A percentile compares a stretch with the other conserved stretches of the same genome.
phyloP scores from a whole-genome alignment of 768 basidiomycete genomes.

The Russula foetens region DNA sequence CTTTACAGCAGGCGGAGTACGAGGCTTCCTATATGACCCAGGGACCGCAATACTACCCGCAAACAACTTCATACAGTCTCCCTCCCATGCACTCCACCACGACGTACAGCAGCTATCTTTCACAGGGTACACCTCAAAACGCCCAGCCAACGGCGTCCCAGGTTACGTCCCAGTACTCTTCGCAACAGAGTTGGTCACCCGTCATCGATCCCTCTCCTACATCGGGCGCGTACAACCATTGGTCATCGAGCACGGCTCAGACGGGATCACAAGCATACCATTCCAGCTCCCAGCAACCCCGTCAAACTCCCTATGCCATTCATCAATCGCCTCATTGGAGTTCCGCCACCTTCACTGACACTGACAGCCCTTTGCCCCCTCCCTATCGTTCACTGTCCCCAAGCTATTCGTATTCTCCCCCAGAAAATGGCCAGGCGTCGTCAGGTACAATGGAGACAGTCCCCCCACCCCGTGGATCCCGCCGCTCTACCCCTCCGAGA shows the following conservation, averaged over 20 bases:
- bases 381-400: slow-evolving; percentile 22
- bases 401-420: slow-evolving; percentile 17
- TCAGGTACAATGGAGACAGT: slow-evolving; percentile 34
- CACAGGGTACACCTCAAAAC: slow-evolving; percentile 4
- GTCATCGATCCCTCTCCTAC: slow-evolving; percentile 27
- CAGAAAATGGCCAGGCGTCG: slow-evolving; percentile 23
- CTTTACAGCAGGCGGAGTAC: slow-evolving; percentile 21
- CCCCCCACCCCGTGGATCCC: slow-evolving; percentile 49
- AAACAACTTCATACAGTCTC: slow-evolving; percentile 23
- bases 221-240: slow-evolving; percentile 27
- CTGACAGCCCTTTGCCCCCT: slow-evolving; percentile 20
- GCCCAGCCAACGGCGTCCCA: slow-evolving; percentile 13
- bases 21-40: slow-evolving; percentile 23
- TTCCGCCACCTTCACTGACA: slow-evolving; percentile 33
- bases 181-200: slow-evolving; percentile 16
- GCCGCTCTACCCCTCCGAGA: slow-evolving; percentile 35
- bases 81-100: slow-evolving; percentile 22
- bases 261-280: slow-evolving; percentile 12
- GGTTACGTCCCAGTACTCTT: slow-evolving; percentile 11
- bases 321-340: slow-evolving; percentile 32
- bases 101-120: slow-evolving; percentile 18
- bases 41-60: slow-evolving; percentile 25
- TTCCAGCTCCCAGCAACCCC: slow-evolving; percentile 26
- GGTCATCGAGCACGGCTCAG: slow-evolving; percentile 11
- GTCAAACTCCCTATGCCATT: slow-evolving; percentile 22